Evolutionary conservation across 176 grass and related monocot species (phyloP).

Genomic region (Rhynchospora tenuis): DNA sequence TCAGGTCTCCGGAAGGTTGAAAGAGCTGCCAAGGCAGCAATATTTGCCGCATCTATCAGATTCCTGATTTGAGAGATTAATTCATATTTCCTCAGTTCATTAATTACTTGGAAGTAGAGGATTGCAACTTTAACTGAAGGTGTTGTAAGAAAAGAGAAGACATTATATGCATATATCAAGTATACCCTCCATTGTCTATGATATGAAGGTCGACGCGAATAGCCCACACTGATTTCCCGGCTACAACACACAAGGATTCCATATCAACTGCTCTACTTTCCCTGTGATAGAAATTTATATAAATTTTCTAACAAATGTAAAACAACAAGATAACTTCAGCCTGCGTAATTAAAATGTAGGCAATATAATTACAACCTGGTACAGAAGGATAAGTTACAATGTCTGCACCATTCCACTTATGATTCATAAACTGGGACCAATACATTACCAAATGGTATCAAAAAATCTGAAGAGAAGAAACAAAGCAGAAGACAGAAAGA

Average conservation of each 20-base stretch:
- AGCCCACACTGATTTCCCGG: conserved; percentile 88
- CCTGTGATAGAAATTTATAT: conserved; percentile 34
- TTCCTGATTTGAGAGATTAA: conserved; percentile 45
- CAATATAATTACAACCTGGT: background rate
- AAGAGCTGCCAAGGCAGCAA: conserved; percentile 82
- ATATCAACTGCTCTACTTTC: conserved; percentile 93
- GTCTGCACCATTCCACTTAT: background rate
- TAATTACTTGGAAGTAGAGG: background rate
- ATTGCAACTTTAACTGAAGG: background rate
- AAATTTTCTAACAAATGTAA: background rate
- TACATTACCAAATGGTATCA: background rate
- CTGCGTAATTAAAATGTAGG: background rate
- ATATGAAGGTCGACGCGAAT: conserved; percentile 89
- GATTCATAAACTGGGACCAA: background rate
- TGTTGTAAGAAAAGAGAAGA: background rate
- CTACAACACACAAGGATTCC: conserved; percentile 90
- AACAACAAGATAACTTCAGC: background rate
- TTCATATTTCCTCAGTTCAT: background rate
- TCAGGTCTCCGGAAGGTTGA: conserved; percentile 78
- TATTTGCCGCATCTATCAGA: conserved; percentile 86
- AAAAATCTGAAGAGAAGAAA: background rate
- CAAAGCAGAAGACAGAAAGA: background rate
- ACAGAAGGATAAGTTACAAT: background rate
- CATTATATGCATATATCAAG: background rate
- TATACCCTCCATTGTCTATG: conserved; percentile 97